phyloP scores from a whole-genome alignment of 164 flowering plant species.

The Magnolia kwangsiensis region DNA sequence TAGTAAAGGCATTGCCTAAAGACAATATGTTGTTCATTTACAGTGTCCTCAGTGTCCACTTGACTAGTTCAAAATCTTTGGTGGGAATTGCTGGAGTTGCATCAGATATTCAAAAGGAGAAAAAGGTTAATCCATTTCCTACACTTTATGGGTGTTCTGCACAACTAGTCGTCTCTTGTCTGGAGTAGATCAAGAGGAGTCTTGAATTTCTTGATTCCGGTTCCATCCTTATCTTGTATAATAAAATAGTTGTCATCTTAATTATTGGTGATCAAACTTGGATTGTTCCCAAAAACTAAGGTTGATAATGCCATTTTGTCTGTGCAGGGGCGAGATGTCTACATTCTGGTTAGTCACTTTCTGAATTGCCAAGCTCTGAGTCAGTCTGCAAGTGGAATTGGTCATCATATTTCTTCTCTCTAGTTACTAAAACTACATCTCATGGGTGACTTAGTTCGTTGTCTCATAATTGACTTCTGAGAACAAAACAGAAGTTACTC shows the following conservation, averaged over 20 bases:
- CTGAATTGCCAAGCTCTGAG: conserved; percentile 14
- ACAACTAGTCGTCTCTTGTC: background rate
- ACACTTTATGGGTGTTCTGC: background rate
- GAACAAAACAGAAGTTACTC: background rate
- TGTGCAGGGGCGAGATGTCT: conserved; percentile 95
- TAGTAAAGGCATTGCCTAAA: background rate
- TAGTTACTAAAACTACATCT: background rate
- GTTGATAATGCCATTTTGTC: conserved; percentile 12
- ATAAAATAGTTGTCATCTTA: background rate
- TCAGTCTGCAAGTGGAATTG: conserved; percentile 12
- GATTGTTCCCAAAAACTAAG: conserved; percentile 7
- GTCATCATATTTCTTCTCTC: background rate
- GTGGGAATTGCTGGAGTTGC: conserved; percentile 84
- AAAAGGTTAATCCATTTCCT: conserved; percentile 53
- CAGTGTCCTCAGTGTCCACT: conserved; percentile 91
- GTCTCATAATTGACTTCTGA: conserved; percentile 2
- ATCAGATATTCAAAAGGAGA: conserved; percentile 90
- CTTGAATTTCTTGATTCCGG: background rate
- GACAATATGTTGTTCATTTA: conserved; percentile 16
- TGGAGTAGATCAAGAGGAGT: background rate
- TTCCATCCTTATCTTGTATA: background rate
- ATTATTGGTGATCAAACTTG: background rate
- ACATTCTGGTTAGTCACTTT: conserved; percentile 78
- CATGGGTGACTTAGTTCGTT: background rate
- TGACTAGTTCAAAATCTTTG: conserved; percentile 94